Percentiles rank a stretch among this genome's conserved stretches.
Conservation (phyloP, 768 basidiomycete species). For the Suillus fuscotomentosus region DNA sequence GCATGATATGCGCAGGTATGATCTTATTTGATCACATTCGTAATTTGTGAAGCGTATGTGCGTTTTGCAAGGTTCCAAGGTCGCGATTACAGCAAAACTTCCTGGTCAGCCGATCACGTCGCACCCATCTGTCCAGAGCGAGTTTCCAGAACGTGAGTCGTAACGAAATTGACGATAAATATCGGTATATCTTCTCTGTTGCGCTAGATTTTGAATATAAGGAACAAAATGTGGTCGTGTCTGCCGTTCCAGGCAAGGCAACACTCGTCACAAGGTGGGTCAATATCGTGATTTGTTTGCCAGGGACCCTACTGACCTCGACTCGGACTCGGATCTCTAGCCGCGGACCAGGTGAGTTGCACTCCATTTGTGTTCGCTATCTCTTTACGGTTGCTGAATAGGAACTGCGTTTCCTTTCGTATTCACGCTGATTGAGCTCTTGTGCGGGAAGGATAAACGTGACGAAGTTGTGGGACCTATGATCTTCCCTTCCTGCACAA, state of each 20-base stretch:
- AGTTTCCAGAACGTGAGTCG: constrained; percentile 53
- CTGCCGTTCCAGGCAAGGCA: constrained; percentile 35
- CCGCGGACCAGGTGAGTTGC: constrained; percentile 64
- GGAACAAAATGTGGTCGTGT: constrained; percentile 72
- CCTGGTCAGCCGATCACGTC: constrained; percentile 70
- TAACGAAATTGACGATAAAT: neutral
- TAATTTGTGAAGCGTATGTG: neutral
- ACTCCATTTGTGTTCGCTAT: neutral
- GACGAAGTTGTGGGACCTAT: constrained; percentile 63
- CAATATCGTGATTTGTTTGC: neutral
- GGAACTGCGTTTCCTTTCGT: constrained; percentile 81
- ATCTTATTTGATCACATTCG: neutral
- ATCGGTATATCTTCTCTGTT: neutral
- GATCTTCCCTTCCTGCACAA: constrained; percentile 59
- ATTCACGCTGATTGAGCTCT: constrained; percentile 67
- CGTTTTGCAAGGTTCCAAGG: constrained; percentile 54
- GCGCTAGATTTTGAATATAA: constrained; percentile 66
- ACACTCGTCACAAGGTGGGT: constrained; percentile 75
- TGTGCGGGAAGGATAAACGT: constrained; percentile 63
- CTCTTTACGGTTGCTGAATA: constrained; percentile 17
- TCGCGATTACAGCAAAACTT: constrained; percentile 61
- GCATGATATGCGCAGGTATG: constrained; percentile 83
- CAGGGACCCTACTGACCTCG: neutral
- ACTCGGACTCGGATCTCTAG: constrained; percentile 31
- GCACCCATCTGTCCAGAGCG: constrained; percentile 65